Percentiles rank a stretch among this genome's conserved stretches.
phyloP scores from a whole-genome alignment of 2,329 filamentous ascomycete genomes.

The Colletotrichum karsti region DNA sequence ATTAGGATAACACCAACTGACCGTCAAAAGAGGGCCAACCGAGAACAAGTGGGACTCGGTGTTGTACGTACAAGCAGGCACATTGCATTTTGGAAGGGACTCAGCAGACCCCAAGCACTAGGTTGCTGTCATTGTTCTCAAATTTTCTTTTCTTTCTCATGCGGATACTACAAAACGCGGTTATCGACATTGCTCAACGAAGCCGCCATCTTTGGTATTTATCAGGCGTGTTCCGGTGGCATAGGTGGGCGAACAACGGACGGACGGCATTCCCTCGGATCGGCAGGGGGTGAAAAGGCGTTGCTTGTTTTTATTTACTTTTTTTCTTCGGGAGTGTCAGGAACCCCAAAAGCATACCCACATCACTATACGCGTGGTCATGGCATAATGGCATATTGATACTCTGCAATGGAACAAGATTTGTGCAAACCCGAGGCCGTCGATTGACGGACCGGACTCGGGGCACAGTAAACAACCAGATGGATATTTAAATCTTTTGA shows the following conservation, averaged over 20 bases:
- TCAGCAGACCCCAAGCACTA: constrained; percentile 17
- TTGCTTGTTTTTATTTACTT: neutral
- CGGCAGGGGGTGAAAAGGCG: neutral
- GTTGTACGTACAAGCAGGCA: constrained; percentile 28
- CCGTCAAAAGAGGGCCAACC: neutral
- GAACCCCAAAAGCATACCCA: neutral
- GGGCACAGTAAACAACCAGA: neutral
- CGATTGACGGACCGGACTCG: neutral
- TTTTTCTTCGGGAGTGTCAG: neutral
- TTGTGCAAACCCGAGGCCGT: neutral
- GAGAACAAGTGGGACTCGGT: constrained; percentile 12
- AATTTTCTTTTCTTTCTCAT: neutral
- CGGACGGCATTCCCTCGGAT: neutral
- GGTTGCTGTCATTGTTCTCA: constrained; percentile 6
- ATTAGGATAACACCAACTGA: neutral
- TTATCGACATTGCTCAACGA: neutral
- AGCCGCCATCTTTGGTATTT: neutral
- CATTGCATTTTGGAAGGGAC: constrained; percentile 25
- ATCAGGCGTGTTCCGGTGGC: neutral
- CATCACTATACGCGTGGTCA: neutral
- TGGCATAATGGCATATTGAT: constrained; percentile 2
- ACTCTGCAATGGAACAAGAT: neutral
- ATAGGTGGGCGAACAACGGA: neutral
- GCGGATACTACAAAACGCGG: constrained; percentile 14
- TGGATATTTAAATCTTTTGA: neutral